Percentiles rank a stretch among this genome's conserved stretches.
Evolutionary conservation across 768 basidiomycete species (phyloP).

Genomic region (Lentinula edodes): DNA sequence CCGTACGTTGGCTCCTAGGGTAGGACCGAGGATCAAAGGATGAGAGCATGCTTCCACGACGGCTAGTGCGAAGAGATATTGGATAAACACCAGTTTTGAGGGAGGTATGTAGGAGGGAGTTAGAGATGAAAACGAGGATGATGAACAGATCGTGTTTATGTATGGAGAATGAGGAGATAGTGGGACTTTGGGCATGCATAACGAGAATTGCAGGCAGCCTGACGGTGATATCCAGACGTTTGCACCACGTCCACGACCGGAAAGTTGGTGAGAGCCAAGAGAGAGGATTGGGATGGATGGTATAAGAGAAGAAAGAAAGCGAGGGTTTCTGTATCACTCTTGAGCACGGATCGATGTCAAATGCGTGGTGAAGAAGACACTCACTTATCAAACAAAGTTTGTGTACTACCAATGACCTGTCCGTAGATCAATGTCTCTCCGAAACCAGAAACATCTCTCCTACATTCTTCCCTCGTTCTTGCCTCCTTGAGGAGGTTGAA

Average conservation of each 20-base stretch:
- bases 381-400: conserved; percentile 91
- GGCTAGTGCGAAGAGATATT: conserved; percentile 88
- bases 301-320: conserved; percentile 61
- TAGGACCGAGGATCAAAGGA: conserved; percentile 41
- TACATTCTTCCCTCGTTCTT: conserved; percentile 19
- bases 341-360: not conserved
- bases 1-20: conserved; percentile 50
- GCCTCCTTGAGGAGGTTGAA: conserved; percentile 44
- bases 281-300: conserved; percentile 61
- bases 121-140: conserved; percentile 82
- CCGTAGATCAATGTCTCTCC: conserved; percentile 84
- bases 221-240: conserved; percentile 92
- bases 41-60: conserved; percentile 82
- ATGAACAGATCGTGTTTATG: conserved; percentile 75
- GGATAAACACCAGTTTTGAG: conserved; percentile 81
- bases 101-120: conserved; percentile 54
- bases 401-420: conserved; percentile 89
- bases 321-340: conserved; percentile 57
- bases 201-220: conserved; percentile 83
- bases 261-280: conserved; percentile 81
- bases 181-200: conserved; percentile 29
- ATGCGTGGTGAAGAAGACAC: conserved; percentile 18
- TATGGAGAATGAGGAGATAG: not conserved
- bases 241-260: conserved; percentile 81
- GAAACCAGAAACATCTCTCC: conserved; percentile 37